These are phyloP conservation scores for Acacia confusa DNA, from an alignment of 306 rosid species.

Conservation along the genomic window DNA sequence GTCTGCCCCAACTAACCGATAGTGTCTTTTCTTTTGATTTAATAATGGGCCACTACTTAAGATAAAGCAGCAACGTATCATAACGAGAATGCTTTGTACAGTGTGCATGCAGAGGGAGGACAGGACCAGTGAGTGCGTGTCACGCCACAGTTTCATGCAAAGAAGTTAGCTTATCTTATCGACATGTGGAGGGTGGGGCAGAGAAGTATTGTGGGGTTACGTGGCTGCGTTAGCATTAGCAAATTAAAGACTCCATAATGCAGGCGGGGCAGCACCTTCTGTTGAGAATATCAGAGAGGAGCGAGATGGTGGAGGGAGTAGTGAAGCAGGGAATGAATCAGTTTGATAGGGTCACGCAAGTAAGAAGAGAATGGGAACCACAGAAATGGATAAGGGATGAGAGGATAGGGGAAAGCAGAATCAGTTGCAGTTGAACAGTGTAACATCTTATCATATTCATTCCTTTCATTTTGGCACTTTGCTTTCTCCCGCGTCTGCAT, in stretches of 20 bases:
- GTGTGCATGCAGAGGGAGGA: neutral
- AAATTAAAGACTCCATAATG: no score
- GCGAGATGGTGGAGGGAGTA: neutral
- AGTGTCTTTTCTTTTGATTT: no score
- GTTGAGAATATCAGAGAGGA: neutral
- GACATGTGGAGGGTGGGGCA: neutral
- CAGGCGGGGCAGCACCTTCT: neutral
- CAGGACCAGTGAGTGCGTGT: neutral
- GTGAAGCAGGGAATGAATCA: neutral
- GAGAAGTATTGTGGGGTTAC: no score
- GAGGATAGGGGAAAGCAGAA: neutral
- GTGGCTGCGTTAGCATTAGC: neutral
- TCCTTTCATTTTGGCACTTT: no score
- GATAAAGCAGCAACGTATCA: neutral
- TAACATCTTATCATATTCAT: no score
- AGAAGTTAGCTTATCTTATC: no score
- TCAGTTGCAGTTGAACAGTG: no score
- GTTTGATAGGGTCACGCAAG: neutral
- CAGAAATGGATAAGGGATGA: neutral
- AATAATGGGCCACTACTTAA: neutral
- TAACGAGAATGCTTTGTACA: neutral
- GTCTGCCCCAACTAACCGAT: no score
- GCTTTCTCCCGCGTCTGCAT: no score
- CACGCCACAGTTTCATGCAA: neutral
- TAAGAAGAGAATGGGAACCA: neutral